phyloP scores from a whole-genome alignment of 2,329 filamentous ascomycete genomes.

The Herpotrichia juniperi region DNA sequence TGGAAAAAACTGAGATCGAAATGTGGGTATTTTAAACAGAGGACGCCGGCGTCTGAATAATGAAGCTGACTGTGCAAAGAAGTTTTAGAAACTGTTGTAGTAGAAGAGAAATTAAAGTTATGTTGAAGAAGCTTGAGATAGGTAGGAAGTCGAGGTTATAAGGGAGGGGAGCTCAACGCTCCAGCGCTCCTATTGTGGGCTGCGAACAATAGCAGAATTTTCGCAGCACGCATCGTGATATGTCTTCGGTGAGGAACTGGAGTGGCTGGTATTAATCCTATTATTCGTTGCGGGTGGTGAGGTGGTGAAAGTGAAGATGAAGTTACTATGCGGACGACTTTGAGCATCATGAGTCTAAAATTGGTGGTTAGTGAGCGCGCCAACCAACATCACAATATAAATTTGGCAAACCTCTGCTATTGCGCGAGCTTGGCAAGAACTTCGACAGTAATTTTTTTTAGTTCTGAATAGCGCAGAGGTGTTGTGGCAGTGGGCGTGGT shows the following conservation, averaged over 20 bases:
- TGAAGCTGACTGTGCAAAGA: not conserved
- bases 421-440: not conserved
- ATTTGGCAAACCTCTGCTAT: not conserved
- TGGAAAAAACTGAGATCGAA: not conserved
- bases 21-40: not conserved
- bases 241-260: not conserved
- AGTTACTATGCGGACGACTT: not conserved
- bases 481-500: too few species aligned
- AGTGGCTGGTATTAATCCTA: not conserved
- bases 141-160: not conserved
- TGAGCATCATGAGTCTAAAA: not conserved
- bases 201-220: not conserved
- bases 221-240: not conserved
- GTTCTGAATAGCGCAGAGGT: too few species aligned
- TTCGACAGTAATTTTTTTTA: too few species aligned
- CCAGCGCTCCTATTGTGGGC: not conserved
- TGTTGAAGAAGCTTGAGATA: not conserved
- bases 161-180: not conserved
- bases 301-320: constrained; percentile 1
- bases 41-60: constrained; percentile 1
- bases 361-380: not conserved
- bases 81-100: not conserved
- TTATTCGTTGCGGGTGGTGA: not conserved
- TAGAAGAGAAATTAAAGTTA: not conserved
- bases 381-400: not conserved